Base-by-base conservation (phyloP, 306 rosid species). In the Abrus precatorius region DNA sequence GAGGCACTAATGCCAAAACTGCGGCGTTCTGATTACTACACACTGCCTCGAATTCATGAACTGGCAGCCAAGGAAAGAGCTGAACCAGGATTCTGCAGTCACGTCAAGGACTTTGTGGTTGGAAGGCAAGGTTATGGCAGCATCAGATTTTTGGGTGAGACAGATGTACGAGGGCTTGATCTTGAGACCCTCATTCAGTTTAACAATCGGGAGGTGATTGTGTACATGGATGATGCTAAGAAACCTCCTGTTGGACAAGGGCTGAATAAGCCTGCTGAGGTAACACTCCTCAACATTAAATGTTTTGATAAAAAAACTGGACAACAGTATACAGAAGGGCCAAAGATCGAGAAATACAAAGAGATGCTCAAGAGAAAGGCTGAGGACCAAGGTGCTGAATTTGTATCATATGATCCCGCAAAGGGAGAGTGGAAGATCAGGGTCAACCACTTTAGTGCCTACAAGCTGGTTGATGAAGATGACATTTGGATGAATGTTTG, bases 1-100 rank as follows among this genome's bases (percentile, higher is more conserved):
- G 98, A 96, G 91, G 93, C 99, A 60, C 84, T 92, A 73, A 92
- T 96, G 99, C 99, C 99, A 13, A 96, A 93, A 92, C 93, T 96
- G 62, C 89, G 97, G 1, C 90, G 81, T 7, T 85, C 97, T 68
- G 99, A 93, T 84, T 96, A 96, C 87, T 96, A 87, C 84, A 93
- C 99, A 4, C 92, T 85, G 82, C 98, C 99, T 43, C 88, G 92
- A 14, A 88, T 96, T 50, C 94, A 93, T 83, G 99, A 96, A 86
- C 76, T 96, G 65, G 98, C 99, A 0, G 99, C 99, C 10, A 96
- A 92, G 89, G 99, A 96, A 86, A 92, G 98, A 83, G 97, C 93
- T 6, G 97, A 96, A 61, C 98, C 97, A 1, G 95, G 99, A 74
- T 96, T 88, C 81, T 96, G 98, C 86, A 79, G 97, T 47, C 93